Evolutionary conservation across 169 alveolate genomes (phyloP).

Genomic region (Amoebophrya sp.): DNA sequence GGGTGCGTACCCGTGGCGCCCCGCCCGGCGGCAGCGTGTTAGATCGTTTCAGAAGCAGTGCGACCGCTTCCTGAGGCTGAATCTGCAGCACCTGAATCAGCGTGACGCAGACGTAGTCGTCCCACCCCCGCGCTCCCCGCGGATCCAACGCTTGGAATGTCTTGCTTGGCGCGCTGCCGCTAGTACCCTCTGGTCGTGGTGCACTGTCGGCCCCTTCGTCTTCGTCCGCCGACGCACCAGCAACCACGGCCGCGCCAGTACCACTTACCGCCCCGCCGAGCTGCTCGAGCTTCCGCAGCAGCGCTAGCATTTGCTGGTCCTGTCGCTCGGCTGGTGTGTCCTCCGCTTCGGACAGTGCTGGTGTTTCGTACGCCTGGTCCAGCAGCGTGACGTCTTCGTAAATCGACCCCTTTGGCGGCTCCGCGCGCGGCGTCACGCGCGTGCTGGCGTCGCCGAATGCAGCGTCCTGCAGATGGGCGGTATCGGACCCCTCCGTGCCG

Average conservation of each 20-base stretch:
- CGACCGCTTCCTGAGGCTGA: background rate
- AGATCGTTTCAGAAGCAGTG: background rate
- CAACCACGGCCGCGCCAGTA: too few relatives aligned
- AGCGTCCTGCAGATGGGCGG: too few relatives aligned
- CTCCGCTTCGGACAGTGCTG: background rate
- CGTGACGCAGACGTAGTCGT: background rate
- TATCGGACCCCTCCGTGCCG: too few relatives aligned
- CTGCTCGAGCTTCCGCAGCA: background rate
- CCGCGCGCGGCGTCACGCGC: too few relatives aligned
- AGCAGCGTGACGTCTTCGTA: background rate
- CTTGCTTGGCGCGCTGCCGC: too few relatives aligned
- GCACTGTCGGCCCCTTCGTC: background rate
- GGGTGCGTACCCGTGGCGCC: background rate
- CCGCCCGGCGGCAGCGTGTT: background rate
- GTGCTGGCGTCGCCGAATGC: too few relatives aligned
- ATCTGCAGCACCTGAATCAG: background rate
- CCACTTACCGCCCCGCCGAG: too few relatives aligned
- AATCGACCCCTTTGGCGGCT: too few relatives aligned
- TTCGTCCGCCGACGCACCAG: too few relatives aligned
- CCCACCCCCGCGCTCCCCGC: background rate
- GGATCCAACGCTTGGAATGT: too few relatives aligned
- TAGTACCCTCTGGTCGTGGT: too few relatives aligned
- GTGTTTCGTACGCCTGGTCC: background rate
- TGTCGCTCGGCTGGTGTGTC: background rate
- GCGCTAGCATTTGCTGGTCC: background rate